Evolutionary conservation across 2,329 filamentous ascomycete genomes (phyloP).

Genomic region (Plenodomus biglobosus): DNA sequence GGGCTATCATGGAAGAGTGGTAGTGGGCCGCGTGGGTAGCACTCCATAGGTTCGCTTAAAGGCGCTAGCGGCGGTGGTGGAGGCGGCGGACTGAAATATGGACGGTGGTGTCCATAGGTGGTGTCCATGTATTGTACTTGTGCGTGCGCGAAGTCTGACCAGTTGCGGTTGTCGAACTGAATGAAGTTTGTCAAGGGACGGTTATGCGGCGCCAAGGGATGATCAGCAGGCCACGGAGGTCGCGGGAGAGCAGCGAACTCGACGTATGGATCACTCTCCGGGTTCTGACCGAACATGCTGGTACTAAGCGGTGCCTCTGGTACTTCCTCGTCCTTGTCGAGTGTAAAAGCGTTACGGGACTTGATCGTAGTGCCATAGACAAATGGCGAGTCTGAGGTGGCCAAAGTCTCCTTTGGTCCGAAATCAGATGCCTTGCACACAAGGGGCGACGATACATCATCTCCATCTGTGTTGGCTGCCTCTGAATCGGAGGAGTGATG

Average conservation of each 20-base stretch:
- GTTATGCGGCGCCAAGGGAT: neutral
- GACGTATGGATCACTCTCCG: neutral
- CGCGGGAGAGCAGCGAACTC: neutral
- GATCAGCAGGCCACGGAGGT: neutral
- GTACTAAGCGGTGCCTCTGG: neutral
- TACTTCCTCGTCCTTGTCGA: conserved; percentile 5
- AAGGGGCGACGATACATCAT: neutral
- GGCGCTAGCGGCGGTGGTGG: conserved; percentile 3
- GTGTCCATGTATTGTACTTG: conserved; percentile 4
- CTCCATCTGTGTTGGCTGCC: conserved; percentile 3
- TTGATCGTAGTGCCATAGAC: neutral
- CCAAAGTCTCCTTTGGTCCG: neutral
- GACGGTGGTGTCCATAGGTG: conserved; percentile 12
- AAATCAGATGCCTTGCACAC: neutral
- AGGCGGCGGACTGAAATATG: conserved; percentile 10
- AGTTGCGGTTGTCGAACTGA: conserved; percentile 4
- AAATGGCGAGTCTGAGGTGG: neutral
- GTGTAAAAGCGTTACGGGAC: neutral
- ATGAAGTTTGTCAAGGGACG: neutral
- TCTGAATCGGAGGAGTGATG: conserved; percentile 10
- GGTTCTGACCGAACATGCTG: neutral
- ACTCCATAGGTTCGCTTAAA: conserved; percentile 2
- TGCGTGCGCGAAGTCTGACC: conserved; percentile 3
- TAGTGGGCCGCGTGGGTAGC: neutral
- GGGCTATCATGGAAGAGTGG: neutral